These are phyloP conservation scores for Aspergillus spinulosporus DNA, from an alignment of 2,329 filamentous ascomycete genomes.

Conservation along the genomic window DNA sequence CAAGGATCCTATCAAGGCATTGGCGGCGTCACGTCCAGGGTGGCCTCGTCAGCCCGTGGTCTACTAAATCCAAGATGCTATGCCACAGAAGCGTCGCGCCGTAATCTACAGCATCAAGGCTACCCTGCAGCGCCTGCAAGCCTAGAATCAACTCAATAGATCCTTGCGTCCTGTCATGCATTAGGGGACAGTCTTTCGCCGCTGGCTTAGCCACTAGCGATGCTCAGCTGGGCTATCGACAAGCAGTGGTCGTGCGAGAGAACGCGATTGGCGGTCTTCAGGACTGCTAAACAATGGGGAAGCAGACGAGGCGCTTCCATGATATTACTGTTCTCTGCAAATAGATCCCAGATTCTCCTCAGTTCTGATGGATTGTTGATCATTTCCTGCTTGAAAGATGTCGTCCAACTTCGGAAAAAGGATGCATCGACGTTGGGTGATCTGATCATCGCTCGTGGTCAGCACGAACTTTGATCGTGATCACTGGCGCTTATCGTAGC, in stretches of 20 bases:
- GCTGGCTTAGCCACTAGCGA: background rate
- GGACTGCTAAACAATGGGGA: background rate
- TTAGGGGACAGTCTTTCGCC: slow-evolving; percentile 3
- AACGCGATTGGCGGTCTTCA: background rate
- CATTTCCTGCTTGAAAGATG: background rate
- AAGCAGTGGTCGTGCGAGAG: background rate
- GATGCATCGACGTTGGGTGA: slow-evolving; percentile 1
- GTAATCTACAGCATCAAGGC: slow-evolving; percentile 2
- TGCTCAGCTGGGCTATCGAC: background rate
- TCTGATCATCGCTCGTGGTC: slow-evolving; percentile 1
- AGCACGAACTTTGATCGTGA: background rate
- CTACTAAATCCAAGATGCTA: background rate
- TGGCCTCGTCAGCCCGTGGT: background rate
- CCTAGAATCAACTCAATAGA: background rate
- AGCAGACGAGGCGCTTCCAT: background rate
- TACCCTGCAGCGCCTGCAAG: background rate
- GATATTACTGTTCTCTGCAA: background rate
- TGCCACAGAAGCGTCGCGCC: background rate
- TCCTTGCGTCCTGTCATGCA: slow-evolving; percentile 11
- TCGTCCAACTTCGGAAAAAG: slow-evolving; percentile 11
- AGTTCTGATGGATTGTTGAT: background rate
- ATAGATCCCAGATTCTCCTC: background rate
- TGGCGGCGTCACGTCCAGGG: background rate
- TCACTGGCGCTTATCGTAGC: slow-evolving; percentile 4
- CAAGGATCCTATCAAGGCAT: background rate